Evolutionary conservation across 148 eudicot species (phyloP), one percentile per base, ranked within the genome.

Genomic region (Silene conica): DNA sequence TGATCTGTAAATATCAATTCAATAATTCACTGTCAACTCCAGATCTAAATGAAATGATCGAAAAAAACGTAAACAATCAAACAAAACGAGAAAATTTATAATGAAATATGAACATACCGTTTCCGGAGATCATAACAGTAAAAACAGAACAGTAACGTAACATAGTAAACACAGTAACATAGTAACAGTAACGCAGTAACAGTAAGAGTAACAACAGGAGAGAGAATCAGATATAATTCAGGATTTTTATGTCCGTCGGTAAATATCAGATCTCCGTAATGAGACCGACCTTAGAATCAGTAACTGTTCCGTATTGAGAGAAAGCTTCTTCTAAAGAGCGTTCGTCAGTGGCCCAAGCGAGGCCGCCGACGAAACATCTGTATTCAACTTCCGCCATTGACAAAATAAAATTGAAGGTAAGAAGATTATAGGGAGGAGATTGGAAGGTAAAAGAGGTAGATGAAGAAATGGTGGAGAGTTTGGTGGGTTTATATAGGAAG

Each of bases 361-460:
- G 88, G 65, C 97, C 97, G 48, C 97, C 97, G 69, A 92, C 97
- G 80, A 92, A 92, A 79, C 98, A 92, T 38, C 98, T 82, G 82
- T 26, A 92, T 71, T 92, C 97, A 71, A 86, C 90, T 4, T 91
- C 97, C 2, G 2, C 63, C 78, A 67, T 75, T 67, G 12, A 4
- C 28, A 52, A 41, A 28, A 28, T 58, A 16, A 20, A 58, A 4
- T 57, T 10, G 3, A 23, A 22, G 23, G 6, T 19, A 9, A n/a
- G 2, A 21, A 66, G 31, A n/a, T 20, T 34, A 65, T 4, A 50
- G 41, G 77, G 18, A 26, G 12, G 8, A 26, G 6, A 11, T 18
- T 38, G 6, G 22, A 20, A 57, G 8, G 21, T 38, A 19, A 50
- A n/a, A 65, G 25, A 74, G 72, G 15, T 25, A 20, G 50, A 62